phyloP scores from a whole-genome alignment of 805 yeast species.

The Candida endomychidarum region DNA sequence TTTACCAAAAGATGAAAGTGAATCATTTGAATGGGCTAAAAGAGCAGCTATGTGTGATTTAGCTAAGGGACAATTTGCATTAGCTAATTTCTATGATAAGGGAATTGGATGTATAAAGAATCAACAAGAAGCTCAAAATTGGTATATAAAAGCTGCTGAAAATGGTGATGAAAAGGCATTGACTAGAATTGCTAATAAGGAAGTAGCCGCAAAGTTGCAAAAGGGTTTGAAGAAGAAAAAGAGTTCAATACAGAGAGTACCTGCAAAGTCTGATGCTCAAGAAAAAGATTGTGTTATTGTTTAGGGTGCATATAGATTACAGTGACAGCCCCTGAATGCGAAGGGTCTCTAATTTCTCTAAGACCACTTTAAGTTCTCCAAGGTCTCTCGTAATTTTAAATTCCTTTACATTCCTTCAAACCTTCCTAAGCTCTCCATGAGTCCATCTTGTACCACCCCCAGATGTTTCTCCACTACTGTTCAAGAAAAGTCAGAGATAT shows the following conservation, averaged over 20 bases:
- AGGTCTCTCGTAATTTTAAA: no score
- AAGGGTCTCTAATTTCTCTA: no score
- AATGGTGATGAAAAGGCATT: constrained; percentile 45
- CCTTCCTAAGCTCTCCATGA: no score
- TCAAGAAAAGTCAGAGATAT: no score
- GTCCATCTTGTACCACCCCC: no score
- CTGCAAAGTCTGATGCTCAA: constrained; percentile 18
- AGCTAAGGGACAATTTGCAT: constrained; percentile 81
- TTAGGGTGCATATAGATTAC: constrained; percentile 4
- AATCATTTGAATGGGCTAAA: constrained; percentile 93
- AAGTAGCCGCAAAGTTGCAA: constrained; percentile 27
- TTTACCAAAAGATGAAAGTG: constrained; percentile 72
- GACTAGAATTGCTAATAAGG: constrained; percentile 32
- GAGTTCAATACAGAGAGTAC: not conserved
- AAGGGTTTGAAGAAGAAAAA: constrained; percentile 31
- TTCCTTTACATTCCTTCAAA: no score
- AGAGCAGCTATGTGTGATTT: constrained; percentile 76
- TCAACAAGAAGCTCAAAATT: constrained; percentile 55
- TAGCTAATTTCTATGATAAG: constrained; percentile 79
- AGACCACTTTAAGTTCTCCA: no score
- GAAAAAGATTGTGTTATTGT: constrained; percentile 46
- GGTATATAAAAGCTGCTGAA: constrained; percentile 77
- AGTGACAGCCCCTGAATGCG: not conserved
- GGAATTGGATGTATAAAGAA: constrained; percentile 82
- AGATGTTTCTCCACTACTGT: no score